A percentile compares a stretch with the other conserved stretches of the same genome.
Evolutionary conservation across 495 filamentous ascomycete species (phyloP).

Genomic region (Xylaria bambusicola): DNA sequence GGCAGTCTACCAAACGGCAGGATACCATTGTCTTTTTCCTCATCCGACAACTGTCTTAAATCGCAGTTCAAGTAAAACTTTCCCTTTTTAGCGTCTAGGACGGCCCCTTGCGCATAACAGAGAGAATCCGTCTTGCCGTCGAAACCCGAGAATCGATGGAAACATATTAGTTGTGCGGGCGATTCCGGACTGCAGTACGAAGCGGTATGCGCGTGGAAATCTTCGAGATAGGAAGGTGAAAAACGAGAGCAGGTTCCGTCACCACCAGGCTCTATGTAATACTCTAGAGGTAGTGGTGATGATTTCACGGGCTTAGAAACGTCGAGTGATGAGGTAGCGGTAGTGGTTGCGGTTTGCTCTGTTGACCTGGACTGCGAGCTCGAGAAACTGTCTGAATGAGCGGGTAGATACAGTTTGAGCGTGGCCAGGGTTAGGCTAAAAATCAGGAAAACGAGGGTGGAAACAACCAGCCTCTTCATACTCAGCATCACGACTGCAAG

Average conservation of each 20-base stretch:
- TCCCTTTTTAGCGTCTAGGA: neutral
- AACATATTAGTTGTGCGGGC: constrained; percentile 2
- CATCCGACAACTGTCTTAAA: constrained; percentile 5
- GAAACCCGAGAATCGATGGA: constrained; percentile 5
- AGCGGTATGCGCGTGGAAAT: constrained; percentile 3
- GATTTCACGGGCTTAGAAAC: neutral
- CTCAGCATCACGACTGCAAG: constrained; percentile 1
- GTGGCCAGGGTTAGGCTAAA: neutral
- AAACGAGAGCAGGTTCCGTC: constrained; percentile 5
- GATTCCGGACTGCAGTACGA: constrained; percentile 6
- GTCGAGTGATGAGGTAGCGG: neutral
- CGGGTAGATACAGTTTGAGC: too few relatives aligned
- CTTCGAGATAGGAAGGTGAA: constrained; percentile 3
- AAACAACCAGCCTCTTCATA: neutral
- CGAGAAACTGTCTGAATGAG: constrained; percentile 1
- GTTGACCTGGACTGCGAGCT: neutral
- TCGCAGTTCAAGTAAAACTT: constrained; percentile 5
- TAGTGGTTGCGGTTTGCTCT: too few relatives aligned
- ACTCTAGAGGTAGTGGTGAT: neutral
- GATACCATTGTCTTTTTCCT: neutral
- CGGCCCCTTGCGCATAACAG: constrained; percentile 6
- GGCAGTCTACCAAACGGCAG: constrained; percentile 9
- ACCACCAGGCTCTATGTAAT: neutral
- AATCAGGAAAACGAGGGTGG: neutral
- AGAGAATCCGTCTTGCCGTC: constrained; percentile 12